These are phyloP conservation scores for Haberlea rhodopensis DNA, from an alignment of 257 asterid genomes.

Conservation along the genomic window DNA sequence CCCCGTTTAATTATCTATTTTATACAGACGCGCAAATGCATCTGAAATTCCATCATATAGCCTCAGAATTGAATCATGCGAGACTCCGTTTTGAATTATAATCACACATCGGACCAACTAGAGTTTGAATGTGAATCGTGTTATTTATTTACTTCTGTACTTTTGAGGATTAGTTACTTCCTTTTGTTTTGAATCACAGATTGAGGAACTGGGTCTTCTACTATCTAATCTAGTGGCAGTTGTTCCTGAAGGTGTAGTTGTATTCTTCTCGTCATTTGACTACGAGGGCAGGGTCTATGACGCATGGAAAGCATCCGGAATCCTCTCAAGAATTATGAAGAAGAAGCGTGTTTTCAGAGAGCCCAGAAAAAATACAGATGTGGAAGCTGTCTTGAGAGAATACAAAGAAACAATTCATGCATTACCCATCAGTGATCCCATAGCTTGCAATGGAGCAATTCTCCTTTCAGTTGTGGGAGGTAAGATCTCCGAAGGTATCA, in stretches of 20 bases:
- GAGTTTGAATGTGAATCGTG: constrained; percentile 3
- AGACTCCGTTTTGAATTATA: not conserved
- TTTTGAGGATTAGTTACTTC: constrained; percentile 19
- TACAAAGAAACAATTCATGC: constrained; percentile 70
- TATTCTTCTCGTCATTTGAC: constrained; percentile 91
- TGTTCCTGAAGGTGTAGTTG: constrained; percentile 86
- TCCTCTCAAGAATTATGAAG: constrained; percentile 70
- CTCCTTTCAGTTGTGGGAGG: constrained; percentile 97
- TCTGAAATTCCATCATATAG: no score
- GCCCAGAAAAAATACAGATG: constrained; percentile 81
- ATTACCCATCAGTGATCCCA: constrained; percentile 28
- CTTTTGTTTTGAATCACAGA: constrained; percentile 46
- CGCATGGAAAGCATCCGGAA: constrained; percentile 79
- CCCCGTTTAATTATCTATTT: no score
- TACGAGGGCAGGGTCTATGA: constrained; percentile 72
- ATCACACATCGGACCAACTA: not conserved
- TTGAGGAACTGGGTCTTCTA: constrained; percentile 80
- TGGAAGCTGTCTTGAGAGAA: constrained; percentile 65
- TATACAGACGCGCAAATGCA: no score
- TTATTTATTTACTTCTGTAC: constrained; percentile 13
- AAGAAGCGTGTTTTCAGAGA: constrained; percentile 78
- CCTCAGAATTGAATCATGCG: no score
- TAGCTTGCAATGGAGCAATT: constrained; percentile 70
- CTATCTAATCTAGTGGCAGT: constrained; percentile 74
- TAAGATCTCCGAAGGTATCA: constrained; percentile 95